Conservation (phyloP, 192 early-diverging fungal species). For the Linnemannia hyalina region DNA sequence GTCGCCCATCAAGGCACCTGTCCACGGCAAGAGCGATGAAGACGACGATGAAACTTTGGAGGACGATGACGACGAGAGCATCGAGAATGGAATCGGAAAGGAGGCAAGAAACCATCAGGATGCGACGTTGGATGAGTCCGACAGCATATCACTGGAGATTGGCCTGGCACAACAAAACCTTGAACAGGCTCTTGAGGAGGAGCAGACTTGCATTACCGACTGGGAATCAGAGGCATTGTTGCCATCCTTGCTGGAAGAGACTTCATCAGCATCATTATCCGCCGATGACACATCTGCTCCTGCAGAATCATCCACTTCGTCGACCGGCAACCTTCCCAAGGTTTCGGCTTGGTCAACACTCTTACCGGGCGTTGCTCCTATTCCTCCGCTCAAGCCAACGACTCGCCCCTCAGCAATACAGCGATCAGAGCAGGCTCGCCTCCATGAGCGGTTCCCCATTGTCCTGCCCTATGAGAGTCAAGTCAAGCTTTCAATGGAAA, state of each 20-base stretch:
- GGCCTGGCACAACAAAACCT: background rate
- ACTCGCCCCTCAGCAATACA: constrained; percentile 10
- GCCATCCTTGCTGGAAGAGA: background rate
- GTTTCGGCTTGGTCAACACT: constrained; percentile 47
- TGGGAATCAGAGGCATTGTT: background rate
- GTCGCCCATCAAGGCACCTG: constrained; percentile 19
- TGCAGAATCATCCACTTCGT: background rate
- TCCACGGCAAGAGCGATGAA: background rate
- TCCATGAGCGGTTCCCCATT: constrained; percentile 46
- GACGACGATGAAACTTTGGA: background rate
- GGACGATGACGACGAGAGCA: background rate
- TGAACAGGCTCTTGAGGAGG: background rate
- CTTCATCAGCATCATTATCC: background rate
- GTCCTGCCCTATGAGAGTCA: constrained; percentile 37
- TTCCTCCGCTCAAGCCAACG: constrained; percentile 11
- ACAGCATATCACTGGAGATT: background rate
- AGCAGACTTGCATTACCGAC: background rate
- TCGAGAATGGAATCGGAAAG: background rate
- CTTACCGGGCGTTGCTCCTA: constrained; percentile 45
- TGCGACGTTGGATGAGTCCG: background rate
- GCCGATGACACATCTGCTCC: background rate
- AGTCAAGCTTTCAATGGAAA: constrained; percentile 48
- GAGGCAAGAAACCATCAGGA: background rate
- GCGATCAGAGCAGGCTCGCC: constrained; percentile 20
- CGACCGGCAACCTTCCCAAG: constrained; percentile 12